Conservation (phyloP, 495 filamentous ascomycete genomes). For the Neurospora tetraspora region DNA sequence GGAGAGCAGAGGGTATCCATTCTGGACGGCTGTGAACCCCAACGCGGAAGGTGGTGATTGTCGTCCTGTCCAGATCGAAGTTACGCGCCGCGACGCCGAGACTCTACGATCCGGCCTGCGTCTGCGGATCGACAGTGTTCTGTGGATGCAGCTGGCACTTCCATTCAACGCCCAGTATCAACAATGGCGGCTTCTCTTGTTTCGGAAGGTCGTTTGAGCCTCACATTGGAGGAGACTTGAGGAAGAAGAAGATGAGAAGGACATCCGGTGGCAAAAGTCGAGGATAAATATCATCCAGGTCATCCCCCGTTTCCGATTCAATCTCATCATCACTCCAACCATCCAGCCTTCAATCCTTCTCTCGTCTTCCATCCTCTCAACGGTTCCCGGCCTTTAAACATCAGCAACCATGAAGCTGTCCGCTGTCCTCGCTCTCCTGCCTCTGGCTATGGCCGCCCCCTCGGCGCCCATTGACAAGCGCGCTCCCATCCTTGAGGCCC, state of each 20-base stretch:
- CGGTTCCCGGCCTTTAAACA: not conserved
- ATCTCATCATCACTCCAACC: not conserved
- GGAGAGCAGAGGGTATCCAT: not conserved
- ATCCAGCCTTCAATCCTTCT: not conserved
- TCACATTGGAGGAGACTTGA: not conserved
- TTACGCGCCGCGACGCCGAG: not conserved
- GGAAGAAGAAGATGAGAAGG: not conserved
- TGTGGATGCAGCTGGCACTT: no score
- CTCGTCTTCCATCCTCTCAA: not conserved
- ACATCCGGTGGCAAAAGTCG: not conserved
- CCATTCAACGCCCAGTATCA: not conserved
- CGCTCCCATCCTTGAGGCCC: constrained; percentile 6
- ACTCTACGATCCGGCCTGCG: not conserved
- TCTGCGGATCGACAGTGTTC: not conserved
- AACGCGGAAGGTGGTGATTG: not conserved
- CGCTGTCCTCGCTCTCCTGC: constrained; percentile 14
- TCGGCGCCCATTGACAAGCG: constrained; percentile 8
- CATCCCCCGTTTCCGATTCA: not conserved
- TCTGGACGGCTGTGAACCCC: not conserved
- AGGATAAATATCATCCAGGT: not conserved
- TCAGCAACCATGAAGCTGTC: constrained; percentile 1
- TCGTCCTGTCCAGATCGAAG: not conserved
- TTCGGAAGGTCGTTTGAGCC: not conserved
- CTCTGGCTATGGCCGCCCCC: constrained; percentile 13
- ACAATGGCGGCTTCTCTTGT: not conserved